phyloP scores from a whole-genome alignment of 2,329 filamentous ascomycete genomes.

The Talaromyces amestolkiae region DNA sequence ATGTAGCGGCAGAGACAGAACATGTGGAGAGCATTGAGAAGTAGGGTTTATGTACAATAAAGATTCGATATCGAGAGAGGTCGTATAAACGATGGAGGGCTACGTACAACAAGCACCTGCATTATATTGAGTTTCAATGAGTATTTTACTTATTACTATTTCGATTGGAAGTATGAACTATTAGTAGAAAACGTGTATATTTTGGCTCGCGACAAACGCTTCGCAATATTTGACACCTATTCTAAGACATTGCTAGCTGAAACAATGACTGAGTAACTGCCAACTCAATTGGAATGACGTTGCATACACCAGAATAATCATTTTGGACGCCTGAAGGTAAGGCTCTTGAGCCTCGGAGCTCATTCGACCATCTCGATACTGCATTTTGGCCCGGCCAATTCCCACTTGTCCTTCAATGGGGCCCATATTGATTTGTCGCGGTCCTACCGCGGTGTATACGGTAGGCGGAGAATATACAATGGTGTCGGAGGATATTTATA shows the following conservation, averaged over 20 bases:
- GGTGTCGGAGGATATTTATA: no score
- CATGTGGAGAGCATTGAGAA: neutral
- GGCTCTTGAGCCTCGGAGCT: no score
- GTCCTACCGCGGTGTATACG: no score
- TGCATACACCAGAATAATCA: neutral
- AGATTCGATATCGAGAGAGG: neutral
- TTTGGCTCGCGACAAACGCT: neutral
- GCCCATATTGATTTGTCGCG: no score
- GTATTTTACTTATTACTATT: neutral
- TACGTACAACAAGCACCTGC: neutral
- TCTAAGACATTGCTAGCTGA: neutral
- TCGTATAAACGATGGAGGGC: neutral
- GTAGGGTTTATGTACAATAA: neutral
- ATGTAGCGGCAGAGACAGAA: neutral
- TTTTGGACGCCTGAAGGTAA: neutral
- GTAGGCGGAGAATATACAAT: no score
- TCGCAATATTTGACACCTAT: neutral
- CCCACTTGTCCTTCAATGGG: no score
- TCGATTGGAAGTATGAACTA: neutral
- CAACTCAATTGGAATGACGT: neutral
- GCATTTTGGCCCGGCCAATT: no score
- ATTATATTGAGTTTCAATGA: neutral
- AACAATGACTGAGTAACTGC: neutral
- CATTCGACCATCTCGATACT: no score
- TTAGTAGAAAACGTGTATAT: neutral